Evolutionary conservation across 2,329 filamentous ascomycete species (phyloP), one percentile per base, ranked within the genome.

Genomic region (Conoideocrella luteorostrata): DNA sequence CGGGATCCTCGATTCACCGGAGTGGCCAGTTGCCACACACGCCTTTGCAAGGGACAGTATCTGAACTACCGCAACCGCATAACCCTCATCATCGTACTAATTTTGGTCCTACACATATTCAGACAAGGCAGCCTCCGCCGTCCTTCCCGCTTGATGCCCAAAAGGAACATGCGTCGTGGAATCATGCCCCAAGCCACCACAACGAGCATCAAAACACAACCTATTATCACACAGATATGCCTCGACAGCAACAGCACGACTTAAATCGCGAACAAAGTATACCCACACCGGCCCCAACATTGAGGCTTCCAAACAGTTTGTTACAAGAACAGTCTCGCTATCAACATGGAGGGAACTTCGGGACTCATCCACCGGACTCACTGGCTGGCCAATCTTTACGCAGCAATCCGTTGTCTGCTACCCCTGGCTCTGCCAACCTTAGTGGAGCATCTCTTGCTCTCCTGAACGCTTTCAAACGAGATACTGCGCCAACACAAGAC

Each of bases 71-170:
- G 22, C 71, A 76, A 55, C 77, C 80, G 12, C 68, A 65, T 32
- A 77, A 74, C 33, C 78, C 80, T 6, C 78, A 81, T 55, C 71
- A 76, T 44, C 72, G 75, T 40, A 67, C 73, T 12, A 58, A 63
- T 32, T 71, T 72, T 22, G 67, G 68, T 17, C 59, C 73, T 13
- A 69, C 72, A 10, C 50, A 50, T 37, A 50, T 53, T 3, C 52
- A 50, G 36, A 48, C 51, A 17, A 53, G 57, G 6, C 62, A 60
- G 29, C 57, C 59, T 5, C 62, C 61, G 7, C 62, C 62, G 1
- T 50, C 50, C 1, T 67, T 67, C 23, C 50, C 56, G 7, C 46
- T 59, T 15, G 33, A 51, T 3, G 48, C 48, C 6, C 52, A 55
- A 13, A 56, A 56, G 20, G 37, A 39, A 32, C 39, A 29, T 12